Percentiles rank a stretch among this genome's conserved stretches.
Evolutionary conservation across 208 protist species (phyloP).

Genomic region (Leishmania gerbilli): DNA sequence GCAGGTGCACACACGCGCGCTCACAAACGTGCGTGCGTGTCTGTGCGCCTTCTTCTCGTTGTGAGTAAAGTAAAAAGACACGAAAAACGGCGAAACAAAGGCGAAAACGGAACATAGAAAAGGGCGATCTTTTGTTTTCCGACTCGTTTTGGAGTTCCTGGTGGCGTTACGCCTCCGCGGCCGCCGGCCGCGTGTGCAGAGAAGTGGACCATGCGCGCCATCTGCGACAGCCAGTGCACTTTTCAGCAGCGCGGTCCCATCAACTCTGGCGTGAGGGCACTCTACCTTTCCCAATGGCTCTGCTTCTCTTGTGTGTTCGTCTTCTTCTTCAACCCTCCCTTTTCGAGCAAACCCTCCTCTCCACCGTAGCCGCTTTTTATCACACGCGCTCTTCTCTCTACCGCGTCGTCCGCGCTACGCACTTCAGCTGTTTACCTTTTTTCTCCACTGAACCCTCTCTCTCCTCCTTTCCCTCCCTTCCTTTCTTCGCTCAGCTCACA

Average conservation of each 20-base stretch:
- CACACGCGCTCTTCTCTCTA: neutral
- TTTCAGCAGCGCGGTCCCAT: neutral
- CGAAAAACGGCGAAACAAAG: neutral
- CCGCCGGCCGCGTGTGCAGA: neutral
- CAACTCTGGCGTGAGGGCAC: too few relatives aligned
- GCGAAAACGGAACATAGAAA: neutral
- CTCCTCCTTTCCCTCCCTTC: neutral
- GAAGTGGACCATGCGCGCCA: neutral
- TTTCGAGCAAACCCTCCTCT: neutral
- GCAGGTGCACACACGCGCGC: neutral
- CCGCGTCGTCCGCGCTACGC: neutral
- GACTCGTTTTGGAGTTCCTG: too few relatives aligned
- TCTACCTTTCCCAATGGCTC: neutral
- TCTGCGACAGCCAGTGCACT: neutral
- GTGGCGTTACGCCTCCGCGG: neutral
- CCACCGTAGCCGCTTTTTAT: neutral
- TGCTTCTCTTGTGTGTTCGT: neutral
- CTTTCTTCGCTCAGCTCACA: neutral
- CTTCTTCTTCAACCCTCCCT: neutral
- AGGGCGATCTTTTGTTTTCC: neutral
- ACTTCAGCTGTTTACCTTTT: slow-evolving; percentile 4
- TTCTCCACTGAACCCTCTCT: neutral
- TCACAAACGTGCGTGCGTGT: neutral
- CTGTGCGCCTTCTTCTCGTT: neutral
- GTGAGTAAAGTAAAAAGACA: neutral